Percentiles rank a stretch among this genome's conserved stretches.
Evolutionary conservation across 306 rosid genomes (phyloP).

Genomic region (Prunus persica): Prunus_persica_NCBIv2 NC_034009.1:38560001-38560500

Average conservation of each 20-base stretch:
- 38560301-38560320: constrained; percentile 30
- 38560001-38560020: constrained; percentile 95
- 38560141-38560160: constrained; percentile 41
- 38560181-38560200: constrained; percentile 41
- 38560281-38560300: constrained; percentile 23
- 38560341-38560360: constrained; percentile 40
- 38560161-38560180: constrained; percentile 31
- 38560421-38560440: constrained; percentile 44
- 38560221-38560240: constrained; percentile 26
- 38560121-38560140: constrained; percentile 40
- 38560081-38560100: constrained; percentile 36
- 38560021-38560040: constrained; percentile 44
- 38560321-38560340: constrained; percentile 33
- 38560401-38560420: constrained; percentile 37
- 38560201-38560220: constrained; percentile 37
- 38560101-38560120: constrained; percentile 44
- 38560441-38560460: constrained; percentile 8
- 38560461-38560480: not conserved
- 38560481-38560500: not conserved
- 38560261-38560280: constrained; percentile 20
- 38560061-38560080: constrained; percentile 51
- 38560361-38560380: constrained; percentile 25
- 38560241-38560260: constrained; percentile 21
- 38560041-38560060: constrained; percentile 36
- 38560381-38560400: constrained; percentile 36